Percentiles rank a stretch among this genome's conserved stretches.
Evolutionary conservation across 2,329 filamentous ascomycete species (phyloP).

Genomic region (Cercospora canescens): DNA sequence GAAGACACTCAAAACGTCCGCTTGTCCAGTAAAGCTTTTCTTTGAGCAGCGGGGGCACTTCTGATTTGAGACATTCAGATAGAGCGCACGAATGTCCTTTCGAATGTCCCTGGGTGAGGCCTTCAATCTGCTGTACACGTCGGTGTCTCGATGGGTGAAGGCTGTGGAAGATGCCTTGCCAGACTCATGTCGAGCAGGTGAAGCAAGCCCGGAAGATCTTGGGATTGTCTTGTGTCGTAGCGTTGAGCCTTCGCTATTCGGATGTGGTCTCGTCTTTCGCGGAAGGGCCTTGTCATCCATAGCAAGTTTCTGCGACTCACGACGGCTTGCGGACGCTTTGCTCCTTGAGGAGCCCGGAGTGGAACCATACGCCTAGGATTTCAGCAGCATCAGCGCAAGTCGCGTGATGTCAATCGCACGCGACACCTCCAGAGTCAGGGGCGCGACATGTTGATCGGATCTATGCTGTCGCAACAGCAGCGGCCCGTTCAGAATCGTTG

Average conservation of each 20-base stretch:
- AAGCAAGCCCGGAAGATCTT: not conserved
- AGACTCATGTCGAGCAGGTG: not conserved
- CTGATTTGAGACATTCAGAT: not conserved
- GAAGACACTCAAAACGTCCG: not conserved
- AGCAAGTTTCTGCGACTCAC: not conserved
- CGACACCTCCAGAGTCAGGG: not conserved
- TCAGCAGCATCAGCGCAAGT: not conserved
- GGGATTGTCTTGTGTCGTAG: not conserved
- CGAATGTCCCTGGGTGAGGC: not conserved
- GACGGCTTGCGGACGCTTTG: not conserved
- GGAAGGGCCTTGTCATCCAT: not conserved
- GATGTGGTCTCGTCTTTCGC: not conserved
- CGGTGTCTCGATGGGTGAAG: not conserved
- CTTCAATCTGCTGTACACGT: not conserved
- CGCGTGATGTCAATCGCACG: not conserved
- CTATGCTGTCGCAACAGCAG: not conserved
- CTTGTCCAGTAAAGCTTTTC: not conserved
- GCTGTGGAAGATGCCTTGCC: not conserved
- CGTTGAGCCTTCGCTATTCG: not conserved
- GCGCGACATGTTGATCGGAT: not conserved
- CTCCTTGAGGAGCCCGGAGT: not conserved
- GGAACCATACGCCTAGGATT: not conserved
- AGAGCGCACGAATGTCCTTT: not conserved
- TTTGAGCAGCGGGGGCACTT: not conserved
- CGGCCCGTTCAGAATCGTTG: not conserved